Evolutionary conservation across 257 asterid genomes (phyloP).

Genomic region (Primulina huaijiensis): DNA sequence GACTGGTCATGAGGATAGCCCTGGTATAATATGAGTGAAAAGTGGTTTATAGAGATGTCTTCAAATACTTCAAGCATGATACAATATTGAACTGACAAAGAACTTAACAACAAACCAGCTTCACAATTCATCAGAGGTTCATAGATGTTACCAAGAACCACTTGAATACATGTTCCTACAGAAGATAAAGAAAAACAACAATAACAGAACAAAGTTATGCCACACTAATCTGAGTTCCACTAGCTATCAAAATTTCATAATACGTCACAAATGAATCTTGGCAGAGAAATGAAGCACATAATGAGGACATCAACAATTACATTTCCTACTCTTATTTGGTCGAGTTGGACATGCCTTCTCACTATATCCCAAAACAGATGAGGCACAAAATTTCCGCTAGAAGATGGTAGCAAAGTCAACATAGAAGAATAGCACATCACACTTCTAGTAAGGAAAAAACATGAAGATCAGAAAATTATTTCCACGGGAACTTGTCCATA

Average conservation of each 20-base stretch:
- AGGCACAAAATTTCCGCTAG: neutral
- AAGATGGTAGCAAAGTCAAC: neutral
- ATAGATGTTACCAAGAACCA: neutral
- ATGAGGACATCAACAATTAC: neutral
- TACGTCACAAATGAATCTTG: neutral
- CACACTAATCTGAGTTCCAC: neutral
- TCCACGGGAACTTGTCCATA: neutral
- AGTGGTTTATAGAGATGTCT: neutral
- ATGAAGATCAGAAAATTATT: neutral
- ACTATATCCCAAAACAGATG: neutral
- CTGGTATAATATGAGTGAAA: neutral
- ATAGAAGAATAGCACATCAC: conserved; percentile 7
- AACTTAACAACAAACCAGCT: neutral
- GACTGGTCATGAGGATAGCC: neutral
- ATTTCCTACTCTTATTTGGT: neutral
- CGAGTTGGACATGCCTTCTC: neutral
- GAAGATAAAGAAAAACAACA: neutral
- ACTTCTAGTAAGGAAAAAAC: neutral
- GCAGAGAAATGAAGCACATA: neutral
- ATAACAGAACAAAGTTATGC: neutral
- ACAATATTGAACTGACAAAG: neutral
- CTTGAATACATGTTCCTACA: neutral
- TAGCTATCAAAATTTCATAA: neutral
- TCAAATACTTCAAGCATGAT: neutral
- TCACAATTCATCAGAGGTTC: neutral